Conservation (phyloP, 106 monocot species). For the Phalaenopsis equestris region DNA sequence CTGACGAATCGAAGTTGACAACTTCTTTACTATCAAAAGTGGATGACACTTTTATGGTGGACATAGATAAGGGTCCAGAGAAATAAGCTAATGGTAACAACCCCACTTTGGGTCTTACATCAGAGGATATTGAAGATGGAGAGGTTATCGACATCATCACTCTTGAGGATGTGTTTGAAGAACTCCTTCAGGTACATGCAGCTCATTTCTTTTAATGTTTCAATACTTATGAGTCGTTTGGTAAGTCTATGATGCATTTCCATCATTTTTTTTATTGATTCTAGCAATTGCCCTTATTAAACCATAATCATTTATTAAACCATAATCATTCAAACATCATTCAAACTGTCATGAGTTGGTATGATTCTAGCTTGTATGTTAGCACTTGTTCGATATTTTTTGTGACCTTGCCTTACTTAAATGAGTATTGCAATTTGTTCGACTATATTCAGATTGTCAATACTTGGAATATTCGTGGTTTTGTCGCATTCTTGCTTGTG, state of each 20-base stretch:
- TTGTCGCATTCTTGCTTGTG: background rate
- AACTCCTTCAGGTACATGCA: slow-evolving; percentile 71
- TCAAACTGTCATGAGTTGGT: background rate
- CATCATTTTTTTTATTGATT: background rate
- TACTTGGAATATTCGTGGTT: background rate
- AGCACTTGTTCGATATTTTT: background rate
- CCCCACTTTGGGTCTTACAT: slow-evolving; percentile 8
- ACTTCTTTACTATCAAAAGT: slow-evolving; percentile 37
- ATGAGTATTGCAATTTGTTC: background rate
- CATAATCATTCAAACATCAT: too few species aligned
- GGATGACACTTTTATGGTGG: slow-evolving; percentile 41
- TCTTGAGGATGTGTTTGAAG: slow-evolving; percentile 99
- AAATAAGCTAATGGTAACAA: slow-evolving; percentile 28
- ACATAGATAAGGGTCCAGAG: slow-evolving; percentile 43
- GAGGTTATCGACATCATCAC: slow-evolving; percentile 99
- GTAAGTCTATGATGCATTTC: background rate
- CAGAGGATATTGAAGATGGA: slow-evolving; percentile 82
- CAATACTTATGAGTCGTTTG: background rate
- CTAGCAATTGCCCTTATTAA: background rate
- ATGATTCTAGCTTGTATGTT: background rate
- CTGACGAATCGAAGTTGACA: slow-evolving; percentile 27
- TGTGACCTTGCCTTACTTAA: background rate
- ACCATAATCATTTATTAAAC: background rate
- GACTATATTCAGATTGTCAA: background rate
- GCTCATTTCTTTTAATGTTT: background rate